phyloP scores from a whole-genome alignment of 148 eudicot genomes.

The Heliosperma pusillum region DNA sequence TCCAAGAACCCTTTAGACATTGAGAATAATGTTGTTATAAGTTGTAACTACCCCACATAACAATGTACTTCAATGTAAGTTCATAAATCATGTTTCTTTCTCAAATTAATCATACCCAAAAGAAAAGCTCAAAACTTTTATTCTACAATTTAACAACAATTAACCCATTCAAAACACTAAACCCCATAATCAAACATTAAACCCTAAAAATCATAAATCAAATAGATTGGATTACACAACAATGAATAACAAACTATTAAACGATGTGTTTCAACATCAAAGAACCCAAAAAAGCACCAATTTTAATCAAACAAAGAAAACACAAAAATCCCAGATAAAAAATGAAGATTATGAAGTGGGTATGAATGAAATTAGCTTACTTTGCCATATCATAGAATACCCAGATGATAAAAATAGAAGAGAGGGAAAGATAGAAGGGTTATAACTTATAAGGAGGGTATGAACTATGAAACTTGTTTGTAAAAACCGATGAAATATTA shows the following conservation, averaged over 20 bases:
- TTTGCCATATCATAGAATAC: conserved; percentile 28
- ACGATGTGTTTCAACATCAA: background rate
- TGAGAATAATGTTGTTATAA: too few relatives aligned
- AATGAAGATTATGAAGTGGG: background rate
- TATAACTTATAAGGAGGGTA: background rate
- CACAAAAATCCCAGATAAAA: background rate
- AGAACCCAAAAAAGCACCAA: conserved; percentile 11
- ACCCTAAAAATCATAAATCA: conserved; percentile 22
- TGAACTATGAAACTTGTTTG: background rate
- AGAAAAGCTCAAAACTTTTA: background rate
- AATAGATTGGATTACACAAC: background rate
- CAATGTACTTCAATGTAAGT: conserved; percentile 11
- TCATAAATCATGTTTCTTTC: background rate
- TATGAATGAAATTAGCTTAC: conserved; percentile 21
- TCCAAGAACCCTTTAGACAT: background rate
- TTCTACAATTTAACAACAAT: background rate
- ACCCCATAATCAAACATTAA: conserved; percentile 1
- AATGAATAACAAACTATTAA: background rate
- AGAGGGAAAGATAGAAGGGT: background rate
- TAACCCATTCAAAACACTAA: background rate
- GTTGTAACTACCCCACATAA: background rate
- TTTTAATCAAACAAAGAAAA: background rate
- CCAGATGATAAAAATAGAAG: background rate
- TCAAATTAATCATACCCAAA: background rate
- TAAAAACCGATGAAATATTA: background rate